phyloP scores from a whole-genome alignment of 129 eudicot genomes.

The sunflower (Helianthus annuus) region HanXRQr2.0-SUNRISE NC_035440.2:115431195-115431694 shows the following conservation, averaged over 20 bases:
- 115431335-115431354: conserved; percentile 19
- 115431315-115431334: conserved; percentile 11
- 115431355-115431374: conserved; percentile 7
- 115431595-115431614: neutral
- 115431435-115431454: neutral
- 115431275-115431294: conserved; percentile 16
- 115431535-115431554: neutral
- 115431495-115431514: no score
- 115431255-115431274: neutral
- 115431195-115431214: conserved; percentile 65
- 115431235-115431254: conserved; percentile 62
- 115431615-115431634: neutral
- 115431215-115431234: conserved; percentile 61
- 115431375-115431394: conserved; percentile 11
- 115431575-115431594: neutral
- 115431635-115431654: neutral
- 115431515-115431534: no score
- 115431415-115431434: neutral
- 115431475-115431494: neutral
- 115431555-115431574: neutral
- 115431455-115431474: neutral
- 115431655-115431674: conserved; percentile 18
- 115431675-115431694: no score
- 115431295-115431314: conserved; percentile 23
- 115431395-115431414: neutral